Base-by-base conservation (phyloP, 2,329 filamentous ascomycete genomes). In the Alternaria consortialis region DNA sequence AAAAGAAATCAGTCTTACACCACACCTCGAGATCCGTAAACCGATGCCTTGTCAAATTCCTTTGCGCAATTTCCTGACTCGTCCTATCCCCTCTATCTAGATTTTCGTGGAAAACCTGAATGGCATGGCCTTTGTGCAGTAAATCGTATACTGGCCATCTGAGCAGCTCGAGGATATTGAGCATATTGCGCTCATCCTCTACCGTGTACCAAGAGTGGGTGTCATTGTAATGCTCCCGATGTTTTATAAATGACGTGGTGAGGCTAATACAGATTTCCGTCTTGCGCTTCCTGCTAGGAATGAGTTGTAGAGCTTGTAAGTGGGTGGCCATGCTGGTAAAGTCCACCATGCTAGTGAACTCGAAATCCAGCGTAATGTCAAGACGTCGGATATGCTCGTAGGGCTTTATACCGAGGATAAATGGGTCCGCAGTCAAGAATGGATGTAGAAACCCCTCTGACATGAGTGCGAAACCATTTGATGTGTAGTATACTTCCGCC, bases 61-160 rank as follows among this genome's bases (percentile, higher is more conserved):
- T 39, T 4, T 20, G 37, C 20, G 36, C 15, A 7, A 17, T n/a
- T 37, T 17, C 2, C 23, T 2, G 9, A 27, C 40, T 44, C 13
- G 23, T 27, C 13, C 13, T 9, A 13, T 44, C 12, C 13, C 7
- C 13, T 2, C 13, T 8, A n/a, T 44, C 25, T 2, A 29, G 7
- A 23, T 44, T 44, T 29, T n/a, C 25, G 2, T 44, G 42, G 25
- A 29, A n/a, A n/a, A 44, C 3, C n/a, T 29, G 25, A 23, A 44
- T 4, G 13, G 25, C 48, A 57, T 55, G 37, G 17, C 39, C n/a
- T 48, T 48, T 50, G 11, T 57, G 48, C 43, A 44, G 5, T 7
- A 44, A n/a, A 1, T 44, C 42, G 8, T 44, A 29, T 12, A 44
- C 25, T 2, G 42, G 42, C 13, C n/a, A n/a, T 11, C 42, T 17